A percentile compares a stretch with the other conserved stretches of the same genome.
phyloP scores from a whole-genome alignment of 2,329 filamentous ascomycete genomes.

The Aspergillus terreus region DNA sequence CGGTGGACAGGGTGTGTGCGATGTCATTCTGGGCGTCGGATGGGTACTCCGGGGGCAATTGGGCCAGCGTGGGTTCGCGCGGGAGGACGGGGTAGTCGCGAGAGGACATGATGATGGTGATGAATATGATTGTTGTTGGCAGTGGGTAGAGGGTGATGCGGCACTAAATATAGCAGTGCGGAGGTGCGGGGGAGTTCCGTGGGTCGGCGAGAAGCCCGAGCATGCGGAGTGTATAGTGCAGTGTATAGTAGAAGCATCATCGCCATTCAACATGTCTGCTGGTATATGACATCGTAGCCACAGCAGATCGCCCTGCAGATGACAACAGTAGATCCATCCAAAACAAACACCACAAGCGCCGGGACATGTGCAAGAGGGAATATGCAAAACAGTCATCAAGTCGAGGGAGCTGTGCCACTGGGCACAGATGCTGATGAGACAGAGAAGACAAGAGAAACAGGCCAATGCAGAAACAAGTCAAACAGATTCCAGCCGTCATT shows the following conservation, averaged over 20 bases:
- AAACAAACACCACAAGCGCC: slow-evolving; percentile 21
- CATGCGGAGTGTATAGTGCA: too few species aligned
- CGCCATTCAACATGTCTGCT: neutral
- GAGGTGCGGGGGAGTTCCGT: slow-evolving; percentile 12
- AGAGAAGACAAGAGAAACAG: neutral
- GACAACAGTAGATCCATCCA: neutral
- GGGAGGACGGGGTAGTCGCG: slow-evolving; percentile 22
- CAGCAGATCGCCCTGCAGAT: neutral
- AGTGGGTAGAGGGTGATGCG: neutral
- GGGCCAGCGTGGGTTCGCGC: slow-evolving; percentile 22
- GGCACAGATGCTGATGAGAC: slow-evolving; percentile 6
- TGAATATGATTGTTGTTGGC: neutral
- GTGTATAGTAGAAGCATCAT: neutral
- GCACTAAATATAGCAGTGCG: neutral
- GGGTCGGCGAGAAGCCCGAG: slow-evolving; percentile 17
- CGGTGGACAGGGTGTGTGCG: slow-evolving; percentile 23
- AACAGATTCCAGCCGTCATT: too few species aligned
- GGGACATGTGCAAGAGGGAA: slow-evolving; percentile 17
- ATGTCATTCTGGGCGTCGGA: slow-evolving; percentile 29
- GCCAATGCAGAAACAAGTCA: too few species aligned
- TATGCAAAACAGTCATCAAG: slow-evolving; percentile 20
- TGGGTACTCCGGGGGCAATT: slow-evolving; percentile 28
- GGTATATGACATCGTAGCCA: neutral
- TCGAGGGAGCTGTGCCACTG: slow-evolving; percentile 4
- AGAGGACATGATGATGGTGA: slow-evolving; percentile 15